Evolutionary conservation across 1,284 basidiomycete genomes (phyloP).

Genomic region (Cutaneotrichosporon cavernicola): DNA sequence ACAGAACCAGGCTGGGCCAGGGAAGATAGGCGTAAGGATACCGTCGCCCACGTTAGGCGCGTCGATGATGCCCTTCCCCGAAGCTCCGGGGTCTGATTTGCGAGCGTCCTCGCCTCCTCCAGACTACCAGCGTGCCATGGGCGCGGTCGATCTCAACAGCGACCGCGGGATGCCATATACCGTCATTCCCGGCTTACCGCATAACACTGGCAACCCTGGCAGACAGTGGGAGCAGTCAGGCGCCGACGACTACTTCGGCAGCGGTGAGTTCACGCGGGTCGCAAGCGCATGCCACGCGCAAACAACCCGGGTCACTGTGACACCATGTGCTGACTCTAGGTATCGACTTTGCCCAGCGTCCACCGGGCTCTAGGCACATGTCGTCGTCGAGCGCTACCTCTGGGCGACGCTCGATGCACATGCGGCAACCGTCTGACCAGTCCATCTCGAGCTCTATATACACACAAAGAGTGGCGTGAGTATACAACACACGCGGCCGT

Average conservation of each 20-base stretch:
- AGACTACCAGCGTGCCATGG: conserved; percentile 33
- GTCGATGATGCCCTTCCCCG: conserved; percentile 17
- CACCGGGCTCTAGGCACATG: conserved; percentile 13
- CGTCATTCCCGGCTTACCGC: conserved; percentile 32
- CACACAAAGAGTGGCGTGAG: conserved; percentile 30
- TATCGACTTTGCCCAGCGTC: not conserved
- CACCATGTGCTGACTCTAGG: conserved; percentile 6
- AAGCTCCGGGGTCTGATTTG: conserved; percentile 8
- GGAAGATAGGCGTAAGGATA: conserved; percentile 20
- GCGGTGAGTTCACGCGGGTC: not conserved
- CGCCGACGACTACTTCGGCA: conserved; percentile 5
- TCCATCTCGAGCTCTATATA: conserved; percentile 47
- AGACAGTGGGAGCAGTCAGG: conserved; percentile 18
- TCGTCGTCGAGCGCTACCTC: conserved; percentile 21
- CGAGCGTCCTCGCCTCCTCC: conserved; percentile 19
- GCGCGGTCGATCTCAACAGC: conserved; percentile 26
- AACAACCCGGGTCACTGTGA: not conserved
- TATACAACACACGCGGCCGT: conserved; percentile 4
- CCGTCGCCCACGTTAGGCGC: conserved; percentile 16
- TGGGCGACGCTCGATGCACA: conserved; percentile 10
- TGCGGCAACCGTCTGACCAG: conserved; percentile 47
- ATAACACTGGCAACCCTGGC: conserved; percentile 3
- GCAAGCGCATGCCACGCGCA: not conserved
- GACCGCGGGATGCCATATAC: conserved; percentile 26
- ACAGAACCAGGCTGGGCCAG: conserved; percentile 14